A percentile compares a stretch with the other conserved stretches of the same genome.
These are phyloP conservation scores for Heterococcus sp. DNA, from an alignment of 108 stramenopile genomes.

Conservation along the genomic window DNA sequence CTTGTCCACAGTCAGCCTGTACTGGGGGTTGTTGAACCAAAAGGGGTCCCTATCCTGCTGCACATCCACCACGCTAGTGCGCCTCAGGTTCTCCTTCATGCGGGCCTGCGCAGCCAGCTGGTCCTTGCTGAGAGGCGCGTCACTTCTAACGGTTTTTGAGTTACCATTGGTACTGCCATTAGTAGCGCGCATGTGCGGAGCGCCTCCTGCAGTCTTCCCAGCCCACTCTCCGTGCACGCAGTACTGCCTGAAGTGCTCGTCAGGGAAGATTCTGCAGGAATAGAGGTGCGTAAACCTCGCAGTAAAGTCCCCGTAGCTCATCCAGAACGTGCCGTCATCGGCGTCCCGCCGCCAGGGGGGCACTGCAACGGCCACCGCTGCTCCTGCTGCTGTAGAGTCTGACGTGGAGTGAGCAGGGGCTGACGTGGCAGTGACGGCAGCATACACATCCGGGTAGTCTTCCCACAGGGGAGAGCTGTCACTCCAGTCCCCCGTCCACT, in stretches of 20 bases:
- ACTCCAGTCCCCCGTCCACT: slow-evolving; percentile 57
- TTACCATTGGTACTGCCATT: too few relatives aligned
- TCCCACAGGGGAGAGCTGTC: slow-evolving; percentile 54
- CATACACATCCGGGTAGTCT: slow-evolving; percentile 55
- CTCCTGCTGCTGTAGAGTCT: background rate
- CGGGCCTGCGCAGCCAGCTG: too few relatives aligned
- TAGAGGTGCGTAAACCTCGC: slow-evolving; percentile 28
- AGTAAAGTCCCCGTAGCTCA: slow-evolving; percentile 50
- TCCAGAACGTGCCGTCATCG: slow-evolving; percentile 56
- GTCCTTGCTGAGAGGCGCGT: too few relatives aligned
- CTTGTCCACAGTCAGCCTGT: too few relatives aligned
- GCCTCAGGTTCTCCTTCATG: too few relatives aligned
- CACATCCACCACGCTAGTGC: too few relatives aligned
- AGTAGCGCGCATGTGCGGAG: too few relatives aligned
- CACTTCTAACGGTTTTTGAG: too few relatives aligned
- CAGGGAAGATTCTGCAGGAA: slow-evolving; percentile 52
- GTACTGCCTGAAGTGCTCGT: slow-evolving; percentile 57
- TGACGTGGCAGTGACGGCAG: slow-evolving; percentile 6
- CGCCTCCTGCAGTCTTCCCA: too few relatives aligned
- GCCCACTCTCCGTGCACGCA: slow-evolving; percentile 55
- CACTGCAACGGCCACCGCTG: background rate
- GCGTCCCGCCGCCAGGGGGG: slow-evolving; percentile 38
- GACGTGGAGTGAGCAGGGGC: too few relatives aligned
- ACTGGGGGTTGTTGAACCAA: too few relatives aligned
- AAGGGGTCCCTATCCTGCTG: too few relatives aligned